Evolutionary conservation across 1,284 basidiomycete genomes (phyloP).

Genomic region (Austropuccinia psidii): DNA sequence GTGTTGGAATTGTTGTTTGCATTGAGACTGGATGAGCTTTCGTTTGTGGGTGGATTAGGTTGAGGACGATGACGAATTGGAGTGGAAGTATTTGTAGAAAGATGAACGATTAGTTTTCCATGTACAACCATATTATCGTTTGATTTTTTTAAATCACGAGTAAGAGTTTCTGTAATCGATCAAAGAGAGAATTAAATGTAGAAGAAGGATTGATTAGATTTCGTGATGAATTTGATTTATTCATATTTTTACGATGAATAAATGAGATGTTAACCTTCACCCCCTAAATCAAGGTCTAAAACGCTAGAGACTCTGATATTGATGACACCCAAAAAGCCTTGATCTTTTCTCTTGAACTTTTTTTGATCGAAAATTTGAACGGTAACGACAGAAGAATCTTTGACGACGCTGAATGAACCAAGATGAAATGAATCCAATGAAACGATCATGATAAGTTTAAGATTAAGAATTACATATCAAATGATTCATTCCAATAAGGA

Average conservation of each 20-base stretch:
- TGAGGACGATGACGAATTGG: constrained; percentile 67
- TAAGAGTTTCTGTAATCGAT: constrained; percentile 59
- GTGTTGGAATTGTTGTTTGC: constrained; percentile 38
- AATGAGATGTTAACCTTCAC: constrained; percentile 56
- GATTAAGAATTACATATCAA: constrained; percentile 75
- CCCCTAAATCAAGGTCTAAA: constrained; percentile 78
- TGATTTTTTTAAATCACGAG: constrained; percentile 72
- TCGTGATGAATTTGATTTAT: neutral
- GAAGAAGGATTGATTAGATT: neutral
- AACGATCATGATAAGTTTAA: neutral
- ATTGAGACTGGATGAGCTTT: constrained; percentile 48
- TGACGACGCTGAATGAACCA: constrained; percentile 59
- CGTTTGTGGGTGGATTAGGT: constrained; percentile 39
- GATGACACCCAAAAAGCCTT: constrained; percentile 88
- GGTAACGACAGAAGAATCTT: constrained; percentile 79
- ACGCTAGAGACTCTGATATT: constrained; percentile 81
- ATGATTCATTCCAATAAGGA: constrained; percentile 89
- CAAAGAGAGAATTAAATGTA: neutral
- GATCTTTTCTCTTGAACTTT: constrained; percentile 91
- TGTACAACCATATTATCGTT: constrained; percentile 78
- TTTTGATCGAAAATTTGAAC: constrained; percentile 96
- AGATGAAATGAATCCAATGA: neutral
- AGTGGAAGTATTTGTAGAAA: constrained; percentile 68
- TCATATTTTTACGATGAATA: neutral
- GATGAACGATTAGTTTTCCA: constrained; percentile 72